These are phyloP conservation scores for Cinnamomum micranthum DNA, from an alignment of 164 flowering plant genomes.

Conservation along the genomic window DNA sequence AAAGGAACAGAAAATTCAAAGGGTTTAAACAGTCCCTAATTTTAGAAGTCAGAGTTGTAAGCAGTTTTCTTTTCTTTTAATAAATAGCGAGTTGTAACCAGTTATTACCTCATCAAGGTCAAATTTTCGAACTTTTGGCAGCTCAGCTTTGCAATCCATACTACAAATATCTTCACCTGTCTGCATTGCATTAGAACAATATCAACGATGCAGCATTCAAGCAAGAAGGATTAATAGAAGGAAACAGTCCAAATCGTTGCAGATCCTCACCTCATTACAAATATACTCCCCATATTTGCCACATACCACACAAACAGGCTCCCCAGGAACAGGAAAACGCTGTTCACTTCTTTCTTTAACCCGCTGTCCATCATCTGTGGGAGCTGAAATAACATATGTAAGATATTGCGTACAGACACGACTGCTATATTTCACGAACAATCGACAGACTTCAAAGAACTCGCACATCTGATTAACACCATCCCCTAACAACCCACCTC, in stretches of 20 bases:
- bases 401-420: not conserved
- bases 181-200: slow-evolving; percentile 31
- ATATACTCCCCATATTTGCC: slow-evolving; percentile 91
- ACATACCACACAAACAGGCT: slow-evolving; percentile 80
- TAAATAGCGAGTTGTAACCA: not conserved
- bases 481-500: not conserved
- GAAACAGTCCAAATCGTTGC: not conserved
- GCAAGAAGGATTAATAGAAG: not conserved
- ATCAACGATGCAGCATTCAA: not conserved
- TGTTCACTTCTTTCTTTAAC: slow-evolving; percentile 61
- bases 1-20: not conserved
- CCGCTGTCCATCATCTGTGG: slow-evolving; percentile 26
- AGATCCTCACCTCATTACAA: slow-evolving; percentile 56
- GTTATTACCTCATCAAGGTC: slow-evolving; percentile 32
- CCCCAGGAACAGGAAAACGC: slow-evolving; percentile 75
- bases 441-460: too few relatives aligned
- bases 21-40: not conserved
- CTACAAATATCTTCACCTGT: slow-evolving; percentile 93
- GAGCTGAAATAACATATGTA: slow-evolving; percentile 21
- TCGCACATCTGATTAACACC: not conserved
- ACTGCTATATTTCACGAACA: not conserved
- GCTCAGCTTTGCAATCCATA: slow-evolving; percentile 73
- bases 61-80: too few relatives aligned
- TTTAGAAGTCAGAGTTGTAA: not conserved
- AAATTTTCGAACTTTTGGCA: slow-evolving; percentile 31